Conservation (phyloP, 768 basidiomycete species). For the Mycena galericulata region DNA sequence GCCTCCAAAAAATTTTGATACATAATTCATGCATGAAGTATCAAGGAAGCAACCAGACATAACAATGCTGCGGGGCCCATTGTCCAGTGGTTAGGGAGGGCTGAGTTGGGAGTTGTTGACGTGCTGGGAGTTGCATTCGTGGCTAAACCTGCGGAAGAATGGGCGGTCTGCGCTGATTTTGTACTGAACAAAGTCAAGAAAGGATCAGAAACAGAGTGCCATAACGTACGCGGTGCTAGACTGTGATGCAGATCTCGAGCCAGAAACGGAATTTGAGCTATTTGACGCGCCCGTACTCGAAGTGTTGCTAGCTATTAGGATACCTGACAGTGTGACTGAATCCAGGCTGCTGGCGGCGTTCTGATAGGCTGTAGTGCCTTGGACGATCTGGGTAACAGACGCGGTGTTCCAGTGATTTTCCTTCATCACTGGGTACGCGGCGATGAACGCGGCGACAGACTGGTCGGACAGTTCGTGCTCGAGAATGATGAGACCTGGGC, state of each 20-base stretch:
- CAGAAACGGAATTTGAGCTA: background rate
- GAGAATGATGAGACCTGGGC: constrained; percentile 83
- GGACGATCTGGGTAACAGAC: constrained; percentile 63
- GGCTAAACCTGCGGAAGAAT: background rate
- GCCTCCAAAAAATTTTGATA: too few relatives aligned
- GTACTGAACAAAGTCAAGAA: background rate
- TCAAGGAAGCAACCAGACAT: background rate
- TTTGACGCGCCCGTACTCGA: background rate
- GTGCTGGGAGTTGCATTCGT: background rate
- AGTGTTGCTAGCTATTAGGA: constrained; percentile 11
- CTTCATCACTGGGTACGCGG: constrained; percentile 71
- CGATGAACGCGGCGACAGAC: constrained; percentile 75
- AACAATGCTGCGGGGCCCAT: background rate
- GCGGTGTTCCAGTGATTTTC: constrained; percentile 78
- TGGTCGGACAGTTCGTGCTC: constrained; percentile 83
- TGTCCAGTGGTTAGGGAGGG: background rate
- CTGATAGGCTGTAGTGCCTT: constrained; percentile 56
- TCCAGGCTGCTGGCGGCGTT: constrained; percentile 55
- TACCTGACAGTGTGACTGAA: constrained; percentile 43
- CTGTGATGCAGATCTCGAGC: background rate
- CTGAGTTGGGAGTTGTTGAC: background rate
- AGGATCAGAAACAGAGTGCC: background rate
- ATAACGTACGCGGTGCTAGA: background rate
- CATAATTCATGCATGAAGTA: background rate
- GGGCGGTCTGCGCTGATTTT: background rate